Evolutionary conservation across 768 basidiomycete genomes (phyloP), one percentile per base, ranked within the genome.

Genomic region (Sarcomyxa edulis): DNA sequence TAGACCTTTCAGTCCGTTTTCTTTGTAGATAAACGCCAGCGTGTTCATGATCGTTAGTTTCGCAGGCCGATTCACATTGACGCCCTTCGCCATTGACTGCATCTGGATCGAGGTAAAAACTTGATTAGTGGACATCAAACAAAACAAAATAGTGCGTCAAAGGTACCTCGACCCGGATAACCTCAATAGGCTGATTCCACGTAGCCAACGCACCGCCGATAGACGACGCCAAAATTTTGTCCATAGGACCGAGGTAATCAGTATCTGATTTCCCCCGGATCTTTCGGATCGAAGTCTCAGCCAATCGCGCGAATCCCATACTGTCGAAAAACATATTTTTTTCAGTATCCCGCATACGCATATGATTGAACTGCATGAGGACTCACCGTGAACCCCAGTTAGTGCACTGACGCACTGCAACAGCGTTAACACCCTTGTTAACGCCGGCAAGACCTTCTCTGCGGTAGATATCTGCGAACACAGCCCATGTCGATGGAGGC

Each of bases 131-230:
- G 12, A n/a, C 23, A 39, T 23, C n/a, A 19, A 40, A 20, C 6
- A 3, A 32, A 19, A 19, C 19, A 37, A n/a, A n/a, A n/a, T 35
- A 21, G 25, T 39, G 32, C 12, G 27, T 25, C 35, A 20, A 14
- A 22, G 21, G 29, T 57, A 90, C 92, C 74, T 96, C 94, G 22
- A 98, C 92, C 40, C 95, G 89, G 48, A 98, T 76, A 50, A 97
- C 95, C 65, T 97, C 94, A 44, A 97, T 96, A 27, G 93, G 95
- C 58, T 98, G 96, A 62, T 99, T 99, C 96, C 96, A 99, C 37
- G 93, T 96, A 9, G 91, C 95, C 45, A 98, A 65, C 30, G 96
- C 94, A 62, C 96, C 94, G 54, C 89, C 95, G 39, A 97, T 72
- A 1, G 84, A 78, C 12, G 92, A 94, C 6, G 93, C 73, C 23